A percentile compares a stretch with the other conserved stretches of the same genome.
These are phyloP conservation scores for Phytophthora sp. DNA, from an alignment of 352 stramenopile genomes.

Conservation along the genomic window DNA sequence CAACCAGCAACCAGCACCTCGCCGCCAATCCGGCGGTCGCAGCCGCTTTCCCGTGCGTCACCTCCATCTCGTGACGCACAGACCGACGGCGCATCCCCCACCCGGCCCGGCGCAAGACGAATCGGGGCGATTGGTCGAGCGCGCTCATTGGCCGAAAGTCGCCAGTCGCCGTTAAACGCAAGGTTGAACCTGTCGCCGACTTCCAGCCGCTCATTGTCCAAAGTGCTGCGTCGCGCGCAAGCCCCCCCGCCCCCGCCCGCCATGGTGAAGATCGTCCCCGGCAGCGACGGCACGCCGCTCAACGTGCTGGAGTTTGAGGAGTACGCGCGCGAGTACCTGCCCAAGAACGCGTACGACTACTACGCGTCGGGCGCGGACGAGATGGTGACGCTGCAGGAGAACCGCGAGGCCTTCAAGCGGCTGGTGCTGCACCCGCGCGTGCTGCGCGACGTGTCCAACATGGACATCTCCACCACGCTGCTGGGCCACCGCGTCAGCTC, in stretches of 20 bases:
- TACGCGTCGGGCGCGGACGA: constrained; percentile 94
- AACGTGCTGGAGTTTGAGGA: constrained; percentile 93
- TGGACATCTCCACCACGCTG: constrained; percentile 92
- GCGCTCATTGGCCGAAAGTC: constrained; percentile 13
- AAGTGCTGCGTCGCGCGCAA: constrained; percentile 5
- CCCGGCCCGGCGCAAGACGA: too few species aligned
- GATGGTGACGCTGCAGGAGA: constrained; percentile 83
- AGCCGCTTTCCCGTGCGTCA: too few species aligned
- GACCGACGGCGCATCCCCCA: too few species aligned
- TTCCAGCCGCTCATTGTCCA: constrained; percentile 8
- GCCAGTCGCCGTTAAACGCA: constrained; percentile 12
- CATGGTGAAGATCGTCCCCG: constrained; percentile 73
- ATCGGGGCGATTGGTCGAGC: constrained; percentile 24
- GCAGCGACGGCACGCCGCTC: constrained; percentile 75
- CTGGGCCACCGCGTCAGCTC: constrained; percentile 91
- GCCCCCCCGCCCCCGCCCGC: not conserved
- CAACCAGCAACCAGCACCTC: not conserved
- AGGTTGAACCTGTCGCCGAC: constrained; percentile 13
- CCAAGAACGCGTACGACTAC: constrained; percentile 93
- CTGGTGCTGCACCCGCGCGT: constrained; percentile 95
- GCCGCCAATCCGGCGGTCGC: not conserved
- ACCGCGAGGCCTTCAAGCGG: constrained; percentile 91
- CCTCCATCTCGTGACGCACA: too few species aligned
- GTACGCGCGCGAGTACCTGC: constrained; percentile 88
- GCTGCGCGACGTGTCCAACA: constrained; percentile 92